phyloP scores from a whole-genome alignment of 495 filamentous ascomycete species.

The Pyronema domesticum region DNA sequence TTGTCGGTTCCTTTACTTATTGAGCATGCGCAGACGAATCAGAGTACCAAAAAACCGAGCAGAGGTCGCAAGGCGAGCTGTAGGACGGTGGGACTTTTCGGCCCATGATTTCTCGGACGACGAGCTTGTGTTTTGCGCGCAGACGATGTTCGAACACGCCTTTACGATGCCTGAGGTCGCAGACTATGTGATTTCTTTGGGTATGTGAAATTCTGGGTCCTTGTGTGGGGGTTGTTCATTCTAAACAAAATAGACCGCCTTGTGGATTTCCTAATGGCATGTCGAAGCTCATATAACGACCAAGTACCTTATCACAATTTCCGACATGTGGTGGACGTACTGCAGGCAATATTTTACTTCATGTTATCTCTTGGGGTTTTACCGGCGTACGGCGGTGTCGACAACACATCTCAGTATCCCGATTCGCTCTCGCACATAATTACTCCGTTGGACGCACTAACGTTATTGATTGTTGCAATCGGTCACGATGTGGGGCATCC shows the following conservation, averaged over 20 bases:
- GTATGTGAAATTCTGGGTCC: constrained; percentile 26
- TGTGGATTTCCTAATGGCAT: constrained; percentile 61
- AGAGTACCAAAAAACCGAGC: neutral
- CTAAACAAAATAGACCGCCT: constrained; percentile 37
- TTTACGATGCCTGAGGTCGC: constrained; percentile 64
- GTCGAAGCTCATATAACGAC: constrained; percentile 73
- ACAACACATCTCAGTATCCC: constrained; percentile 4
- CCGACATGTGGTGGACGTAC: constrained; percentile 86
- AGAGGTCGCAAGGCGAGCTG: constrained; percentile 42
- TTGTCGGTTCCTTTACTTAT: constrained; percentile 19
- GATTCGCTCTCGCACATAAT: constrained; percentile 54
- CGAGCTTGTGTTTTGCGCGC: constrained; percentile 62
- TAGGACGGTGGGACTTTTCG: constrained; percentile 74
- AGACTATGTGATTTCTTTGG: constrained; percentile 56
- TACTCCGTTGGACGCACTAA: constrained; percentile 69
- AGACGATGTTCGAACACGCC: constrained; percentile 76
- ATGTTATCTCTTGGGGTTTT: constrained; percentile 66
- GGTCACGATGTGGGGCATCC: constrained; percentile 96
- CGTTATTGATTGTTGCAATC: constrained; percentile 80
- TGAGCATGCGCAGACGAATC: constrained; percentile 22
- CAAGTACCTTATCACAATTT: constrained; percentile 99
- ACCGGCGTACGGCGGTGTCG: constrained; percentile 37
- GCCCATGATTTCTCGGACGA: constrained; percentile 80
- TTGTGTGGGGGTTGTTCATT: neutral
- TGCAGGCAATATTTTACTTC: constrained; percentile 86